Percentiles rank a stretch among this genome's conserved stretches.
These are phyloP conservation scores for Wickerhamomyces sp. DNA, from an alignment of 1,139 yeast genomes.

Conservation along the genomic window DNA sequence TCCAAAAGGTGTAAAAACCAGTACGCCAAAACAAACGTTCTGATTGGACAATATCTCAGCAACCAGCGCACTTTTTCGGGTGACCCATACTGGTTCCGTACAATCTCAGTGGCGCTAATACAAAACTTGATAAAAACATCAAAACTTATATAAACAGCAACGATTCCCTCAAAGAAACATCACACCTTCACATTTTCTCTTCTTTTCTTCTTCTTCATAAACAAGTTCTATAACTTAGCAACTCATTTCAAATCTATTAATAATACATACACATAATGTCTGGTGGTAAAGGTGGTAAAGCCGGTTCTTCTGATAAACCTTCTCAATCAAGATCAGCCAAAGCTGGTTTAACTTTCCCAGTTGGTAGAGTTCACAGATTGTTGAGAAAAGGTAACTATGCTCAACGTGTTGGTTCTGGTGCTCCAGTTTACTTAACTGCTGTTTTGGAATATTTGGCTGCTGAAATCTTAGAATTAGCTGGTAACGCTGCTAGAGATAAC, in stretches of 20 bases:
- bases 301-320: conserved; percentile 88
- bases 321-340: conserved; percentile 97
- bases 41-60: conserved; percentile 15
- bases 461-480: conserved; percentile 95
- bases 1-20: conserved; percentile 6
- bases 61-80: conserved; percentile 38
- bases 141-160: neutral
- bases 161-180: too few species aligned
- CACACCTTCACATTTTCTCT: neutral
- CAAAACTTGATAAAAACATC: neutral
- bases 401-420: conserved; percentile 99
- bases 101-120: neutral
- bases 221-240: neutral
- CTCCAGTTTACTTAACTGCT: conserved; percentile 93
- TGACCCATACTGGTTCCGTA: too few species aligned
- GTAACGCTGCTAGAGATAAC: conserved; percentile 98
- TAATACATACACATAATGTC: conserved; percentile 66
- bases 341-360: conserved; percentile 99
- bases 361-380: conserved; percentile 98
- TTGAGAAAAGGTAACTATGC: conserved; percentile 98
- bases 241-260: neutral
- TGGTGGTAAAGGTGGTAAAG: conserved; percentile 98
- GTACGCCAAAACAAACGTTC: conserved; percentile 3
- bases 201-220: neutral
- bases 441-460: conserved; percentile 96